These are phyloP conservation scores for Hawksworthiomyces lignivorus DNA, from an alignment of 2,329 filamentous ascomycete genomes.

Conservation along the genomic window DNA sequence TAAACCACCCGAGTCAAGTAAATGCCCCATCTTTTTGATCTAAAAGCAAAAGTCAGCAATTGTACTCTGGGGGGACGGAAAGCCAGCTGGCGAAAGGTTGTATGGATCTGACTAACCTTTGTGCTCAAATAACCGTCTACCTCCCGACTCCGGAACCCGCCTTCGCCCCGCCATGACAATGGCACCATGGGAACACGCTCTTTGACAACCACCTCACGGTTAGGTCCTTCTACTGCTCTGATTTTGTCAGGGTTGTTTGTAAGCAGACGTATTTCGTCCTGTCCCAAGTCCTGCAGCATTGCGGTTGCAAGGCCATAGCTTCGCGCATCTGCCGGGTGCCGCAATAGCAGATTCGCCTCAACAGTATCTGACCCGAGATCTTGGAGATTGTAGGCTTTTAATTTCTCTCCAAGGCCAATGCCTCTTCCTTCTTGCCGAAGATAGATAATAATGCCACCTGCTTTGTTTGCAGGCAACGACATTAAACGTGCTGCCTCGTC, in stretches of 20 bases:
- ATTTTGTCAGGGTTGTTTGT: slow-evolving; percentile 99
- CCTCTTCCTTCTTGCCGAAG: slow-evolving; percentile 92
- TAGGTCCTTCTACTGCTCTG: slow-evolving; percentile 83
- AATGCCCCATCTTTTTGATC: slow-evolving; percentile 85
- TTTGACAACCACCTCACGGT: slow-evolving; percentile 76
- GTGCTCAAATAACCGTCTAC: slow-evolving; percentile 91
- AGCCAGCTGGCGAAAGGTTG: too few relatives aligned
- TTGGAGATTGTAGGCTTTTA: slow-evolving; percentile 97
- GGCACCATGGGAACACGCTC: slow-evolving; percentile 95
- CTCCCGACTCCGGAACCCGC: slow-evolving; percentile 78
- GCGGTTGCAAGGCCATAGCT: slow-evolving; percentile 96
- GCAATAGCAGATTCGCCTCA: slow-evolving; percentile 82
- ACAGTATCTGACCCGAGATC: slow-evolving; percentile 97
- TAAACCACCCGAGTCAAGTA: slow-evolving; percentile 46
- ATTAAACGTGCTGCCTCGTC: slow-evolving; percentile 94
- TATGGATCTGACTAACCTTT: slow-evolving; percentile 75
- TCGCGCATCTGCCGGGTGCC: slow-evolving; percentile 88
- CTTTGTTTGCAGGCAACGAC: slow-evolving; percentile 57
- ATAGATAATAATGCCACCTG: slow-evolving; percentile 89
- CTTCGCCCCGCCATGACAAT: slow-evolving; percentile 79
- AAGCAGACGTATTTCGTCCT: slow-evolving; percentile 69
- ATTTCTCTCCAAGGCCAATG: slow-evolving; percentile 88
- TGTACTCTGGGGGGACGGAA: too few relatives aligned
- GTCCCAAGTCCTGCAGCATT: slow-evolving; percentile 80
- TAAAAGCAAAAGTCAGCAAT: slow-evolving; percentile 26